Conservation (phyloP, 805 yeast species). For the Pichia scutulata region DNA sequence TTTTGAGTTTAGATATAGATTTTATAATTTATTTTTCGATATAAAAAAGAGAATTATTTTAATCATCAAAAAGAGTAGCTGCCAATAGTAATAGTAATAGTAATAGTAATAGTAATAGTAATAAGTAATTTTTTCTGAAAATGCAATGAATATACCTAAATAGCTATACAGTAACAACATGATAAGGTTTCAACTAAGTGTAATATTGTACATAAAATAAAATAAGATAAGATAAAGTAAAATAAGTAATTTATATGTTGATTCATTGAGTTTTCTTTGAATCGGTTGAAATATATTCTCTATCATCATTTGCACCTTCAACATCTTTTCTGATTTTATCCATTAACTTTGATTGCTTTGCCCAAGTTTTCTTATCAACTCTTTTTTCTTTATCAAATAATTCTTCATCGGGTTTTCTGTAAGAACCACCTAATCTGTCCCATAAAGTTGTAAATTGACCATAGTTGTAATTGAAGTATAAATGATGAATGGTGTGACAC, state of each 20-base stretch:
- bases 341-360: slow-evolving; percentile 61
- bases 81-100: neutral
- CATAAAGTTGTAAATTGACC: slow-evolving; percentile 98
- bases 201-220: too few relatives aligned
- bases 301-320: slow-evolving; percentile 72
- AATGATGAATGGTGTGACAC: slow-evolving; percentile 94
- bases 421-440: slow-evolving; percentile 94
- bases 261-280: slow-evolving; percentile 8
- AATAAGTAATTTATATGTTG: neutral
- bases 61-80: neutral
- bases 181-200: too few relatives aligned
- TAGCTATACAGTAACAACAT: neutral
- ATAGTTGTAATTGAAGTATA: slow-evolving; percentile 95
- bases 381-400: slow-evolving; percentile 60
- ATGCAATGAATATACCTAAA: neutral
- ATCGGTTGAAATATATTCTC: slow-evolving; percentile 61
- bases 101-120: neutral
- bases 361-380: slow-evolving; percentile 57
- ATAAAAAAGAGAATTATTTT: neutral
- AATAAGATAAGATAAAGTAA: neutral
- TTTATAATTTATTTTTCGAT: neutral
- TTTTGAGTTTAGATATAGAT: neutral
- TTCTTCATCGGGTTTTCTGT: slow-evolving; percentile 86
- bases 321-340: slow-evolving; percentile 71
- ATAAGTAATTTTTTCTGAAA: neutral